Base-by-base conservation (phyloP, 805 yeast genomes). In the Jamesozyma piceae region DNA sequence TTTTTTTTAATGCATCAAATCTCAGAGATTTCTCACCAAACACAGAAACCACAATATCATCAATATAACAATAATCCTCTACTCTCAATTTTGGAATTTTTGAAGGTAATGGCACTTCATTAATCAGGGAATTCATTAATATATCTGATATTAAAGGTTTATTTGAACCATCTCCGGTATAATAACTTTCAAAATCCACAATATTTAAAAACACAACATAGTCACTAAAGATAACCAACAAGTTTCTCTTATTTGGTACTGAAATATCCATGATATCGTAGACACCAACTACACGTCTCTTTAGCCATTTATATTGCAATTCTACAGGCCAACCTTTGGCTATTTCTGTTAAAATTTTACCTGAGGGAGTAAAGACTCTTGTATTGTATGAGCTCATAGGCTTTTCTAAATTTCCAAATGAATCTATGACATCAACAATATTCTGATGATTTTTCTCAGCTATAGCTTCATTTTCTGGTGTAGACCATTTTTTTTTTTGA, bases 321-420 rank as follows among this genome's bases (percentile, higher is more conserved):
- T 82, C 89, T 0, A 75, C 64, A 0, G 97, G 97, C 97, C 97
- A 89, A 11, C 77, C 78, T 14, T 76, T 70, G 3, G 95, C 95
- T 17, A 88, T 62, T 52, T 88, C 95, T 0, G 94, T 80, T 39
- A 90, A 65, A 3, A 90, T 71, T 58, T 87, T 88, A 0, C 97
- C 97, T 0, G 95, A 80, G 2, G 95, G 95, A 0, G 96, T 89
- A 58, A 88, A 84, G 0, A 87, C 78, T 49, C 95, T 66, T 41
- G 78, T 69, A 46, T 72, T 74, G 48, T 74, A 78, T 8, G 77
- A 74, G 39, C 64, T 65, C 41, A 69, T 49, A 2, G 60, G 55
- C 10, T 47, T 37, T 38, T 69, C 67, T 39, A 70, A 75, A 20
- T 68, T 73, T 1, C 90, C 95, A 66, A 88, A 89, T 0, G 96